These are phyloP conservation scores for Beauveria australis DNA, from an alignment of 2,329 filamentous ascomycete genomes.

Conservation along the genomic window DNA sequence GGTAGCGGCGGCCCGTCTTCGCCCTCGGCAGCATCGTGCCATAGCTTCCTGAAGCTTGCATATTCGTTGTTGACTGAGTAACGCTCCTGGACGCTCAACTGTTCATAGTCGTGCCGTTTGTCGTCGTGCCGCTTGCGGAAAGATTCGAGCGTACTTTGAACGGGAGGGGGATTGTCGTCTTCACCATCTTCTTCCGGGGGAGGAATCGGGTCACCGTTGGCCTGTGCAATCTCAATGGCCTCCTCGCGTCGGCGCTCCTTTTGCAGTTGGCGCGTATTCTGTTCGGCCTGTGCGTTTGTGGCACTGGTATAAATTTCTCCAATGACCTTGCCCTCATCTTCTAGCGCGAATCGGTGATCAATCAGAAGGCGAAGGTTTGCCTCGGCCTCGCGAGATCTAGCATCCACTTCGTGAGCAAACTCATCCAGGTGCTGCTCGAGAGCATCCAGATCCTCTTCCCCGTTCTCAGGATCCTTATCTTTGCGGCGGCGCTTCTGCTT, in stretches of 20 bases:
- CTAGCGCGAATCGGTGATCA: slow-evolving; percentile 39
- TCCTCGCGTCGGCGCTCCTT: slow-evolving; percentile 3
- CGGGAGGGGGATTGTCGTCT: slow-evolving; percentile 16
- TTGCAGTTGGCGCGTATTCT: slow-evolving; percentile 11
- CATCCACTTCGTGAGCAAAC: slow-evolving; percentile 32
- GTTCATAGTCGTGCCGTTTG: slow-evolving; percentile 35
- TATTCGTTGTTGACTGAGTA: slow-evolving; percentile 53
- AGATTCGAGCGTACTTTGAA: slow-evolving; percentile 22
- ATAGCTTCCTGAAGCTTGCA: slow-evolving; percentile 48
- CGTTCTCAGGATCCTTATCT: slow-evolving; percentile 26
- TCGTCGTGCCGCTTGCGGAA: slow-evolving; percentile 28
- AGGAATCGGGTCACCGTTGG: slow-evolving; percentile 11
- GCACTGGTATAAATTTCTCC: slow-evolving; percentile 25
- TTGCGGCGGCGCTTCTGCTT: slow-evolving; percentile 26
- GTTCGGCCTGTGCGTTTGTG: slow-evolving; percentile 17
- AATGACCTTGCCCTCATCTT: slow-evolving; percentile 38
- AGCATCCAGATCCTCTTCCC: slow-evolving; percentile 27
- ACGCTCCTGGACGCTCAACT: slow-evolving; percentile 34
- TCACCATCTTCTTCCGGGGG: slow-evolving; percentile 19
- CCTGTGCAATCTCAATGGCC: slow-evolving; percentile 12
- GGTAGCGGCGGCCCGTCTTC: slow-evolving; percentile 43
- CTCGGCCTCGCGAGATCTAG: slow-evolving; percentile 38
- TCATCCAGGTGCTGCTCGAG: slow-evolving; percentile 31
- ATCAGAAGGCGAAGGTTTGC: slow-evolving; percentile 38
- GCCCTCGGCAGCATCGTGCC: slow-evolving; percentile 45